Evolutionary conservation across 2,329 filamentous ascomycete genomes (phyloP), one percentile per base, ranked within the genome.

Genomic region (Cyphellophora europaea): DNA sequence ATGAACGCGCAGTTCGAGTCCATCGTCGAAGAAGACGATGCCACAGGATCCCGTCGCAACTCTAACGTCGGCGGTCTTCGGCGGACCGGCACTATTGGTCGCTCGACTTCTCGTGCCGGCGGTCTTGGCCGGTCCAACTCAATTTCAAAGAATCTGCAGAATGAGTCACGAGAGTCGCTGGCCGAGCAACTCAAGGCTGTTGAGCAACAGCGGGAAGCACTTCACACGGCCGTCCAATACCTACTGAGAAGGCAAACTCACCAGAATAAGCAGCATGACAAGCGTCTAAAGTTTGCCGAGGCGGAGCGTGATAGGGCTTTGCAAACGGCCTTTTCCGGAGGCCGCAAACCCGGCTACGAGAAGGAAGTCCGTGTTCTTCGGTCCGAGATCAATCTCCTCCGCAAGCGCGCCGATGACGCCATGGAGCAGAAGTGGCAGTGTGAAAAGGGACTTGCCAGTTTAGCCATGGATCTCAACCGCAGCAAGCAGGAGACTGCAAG

Each of bases 401-500:
- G 91, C 28, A 80, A 80, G 42, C 78, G 91, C 35, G 89, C 89
- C 18, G 89, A 98, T 50, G 89, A 96, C 45, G 89, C 89, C 11
- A 72, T 96, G 11, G 86, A 94, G 53, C 84, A 93, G 52, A 96
- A 96, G 60, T 96, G 85, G 80, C 82, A 93, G 54, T 89, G 88
- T 42, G 89, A 95, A 61, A 93, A 93, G 61, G 86, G 86, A 12
- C 66, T 96, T 2, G 73, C 77, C 34, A 86, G 88, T 36, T 65
- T 96, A 37, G 93, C 94, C 64, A 95, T 94, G 82, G 89, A 96
- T 53, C 74, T 98, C 27, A 91, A 96, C 58, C 83, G 88, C 43
- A 88, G 91, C 16, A 86, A 95, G 58, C 83, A 91, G 55, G 91
- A 98, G 62, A 93, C 93, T 18, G 68, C 75, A 27, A 83, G 83